These are phyloP conservation scores for Rhodocollybia butyracea DNA, from an alignment of 768 basidiomycete species.

Conservation along the genomic window DNA sequence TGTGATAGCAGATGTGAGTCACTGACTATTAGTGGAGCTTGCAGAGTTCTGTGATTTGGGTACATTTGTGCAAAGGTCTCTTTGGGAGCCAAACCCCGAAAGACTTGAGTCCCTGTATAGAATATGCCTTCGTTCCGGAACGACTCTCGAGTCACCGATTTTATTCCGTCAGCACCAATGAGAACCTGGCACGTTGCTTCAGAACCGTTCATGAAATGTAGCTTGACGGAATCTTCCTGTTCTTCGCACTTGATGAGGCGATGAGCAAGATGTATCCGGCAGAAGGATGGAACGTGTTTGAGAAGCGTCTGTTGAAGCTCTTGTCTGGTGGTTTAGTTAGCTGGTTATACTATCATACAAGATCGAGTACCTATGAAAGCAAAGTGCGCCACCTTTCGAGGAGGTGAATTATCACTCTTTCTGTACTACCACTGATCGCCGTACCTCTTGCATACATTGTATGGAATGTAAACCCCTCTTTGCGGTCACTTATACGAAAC, in stretches of 20 bases:
- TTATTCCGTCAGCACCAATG: constrained; percentile 39
- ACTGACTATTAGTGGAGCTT: constrained; percentile 22
- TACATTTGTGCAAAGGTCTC: constrained; percentile 20
- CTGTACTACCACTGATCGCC: background rate
- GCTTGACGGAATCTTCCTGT: constrained; percentile 14
- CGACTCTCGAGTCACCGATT: constrained; percentile 17
- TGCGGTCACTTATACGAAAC: constrained; percentile 31
- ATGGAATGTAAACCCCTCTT: constrained; percentile 26
- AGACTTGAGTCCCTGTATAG: constrained; percentile 36
- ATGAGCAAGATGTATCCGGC: constrained; percentile 32
- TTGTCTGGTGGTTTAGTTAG: no score
- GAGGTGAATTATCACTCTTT: background rate
- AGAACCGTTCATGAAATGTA: constrained; percentile 23
- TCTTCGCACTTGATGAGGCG: constrained; percentile 35
- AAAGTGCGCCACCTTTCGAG: constrained; percentile 20
- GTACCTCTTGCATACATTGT: constrained; percentile 19
- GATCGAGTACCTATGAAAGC: no score
- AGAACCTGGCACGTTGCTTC: constrained; percentile 30
- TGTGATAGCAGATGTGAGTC: background rate
- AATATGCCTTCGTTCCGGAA: constrained; percentile 26
- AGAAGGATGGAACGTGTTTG: constrained; percentile 27
- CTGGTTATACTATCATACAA: no score
- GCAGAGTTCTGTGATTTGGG: constrained; percentile 27
- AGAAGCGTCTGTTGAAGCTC: constrained; percentile 43
- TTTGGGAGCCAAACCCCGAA: constrained; percentile 32